Base-by-base conservation (phyloP, 2,329 filamentous ascomycete species). In the Phyllosticta capitalensis region DNA sequence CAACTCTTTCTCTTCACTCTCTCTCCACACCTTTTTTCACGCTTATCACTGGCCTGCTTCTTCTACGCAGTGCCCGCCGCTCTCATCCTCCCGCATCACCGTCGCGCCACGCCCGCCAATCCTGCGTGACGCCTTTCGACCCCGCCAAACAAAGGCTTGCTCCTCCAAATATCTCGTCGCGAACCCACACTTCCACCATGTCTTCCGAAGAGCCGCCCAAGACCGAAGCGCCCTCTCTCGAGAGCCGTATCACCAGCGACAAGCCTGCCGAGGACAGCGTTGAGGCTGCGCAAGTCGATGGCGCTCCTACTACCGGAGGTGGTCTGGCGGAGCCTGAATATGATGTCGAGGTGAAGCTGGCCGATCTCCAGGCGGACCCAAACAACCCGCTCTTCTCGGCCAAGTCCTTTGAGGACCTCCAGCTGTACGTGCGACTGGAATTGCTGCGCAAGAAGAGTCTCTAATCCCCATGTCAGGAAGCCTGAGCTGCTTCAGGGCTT, bases 301-400 rank as follows among this genome's bases (percentile, higher is more conserved):
- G 80, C 60, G 74, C 76, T 14, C 67, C 68, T n/a, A 69, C 67
- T 49, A 70, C 68, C 55, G 70, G 74, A 62, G 70, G 68, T 28
- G 69, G 75, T 9, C 76, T 86, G 10, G 75, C 83, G 21, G 89
- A 96, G 72, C 85, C 86, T 3, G 85, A 88, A 61, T 95, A 88
- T 74, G 88, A 94, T 65, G 92, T 99, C 65, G 88, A 96, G 69
- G 90, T 99, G 67, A 94, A 92, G 74, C 83, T 97, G 61, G 92
- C 87, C 67, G 91, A 96, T 69, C 81, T 96, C 58, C 91, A 96
- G 74, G 83, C 85, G 28, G 90, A 96, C 69, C 85, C 88, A 10
- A 87, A 90, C 68, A 92, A 91, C 69, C 92, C 92, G 10, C 83
- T 97, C 22, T 94, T 85, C 73, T 96, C 92, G 3, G 86, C 87